These are phyloP conservation scores for Shiraia sp. DNA, from an alignment of 2,329 filamentous ascomycete genomes.

Conservation along the genomic window DNA sequence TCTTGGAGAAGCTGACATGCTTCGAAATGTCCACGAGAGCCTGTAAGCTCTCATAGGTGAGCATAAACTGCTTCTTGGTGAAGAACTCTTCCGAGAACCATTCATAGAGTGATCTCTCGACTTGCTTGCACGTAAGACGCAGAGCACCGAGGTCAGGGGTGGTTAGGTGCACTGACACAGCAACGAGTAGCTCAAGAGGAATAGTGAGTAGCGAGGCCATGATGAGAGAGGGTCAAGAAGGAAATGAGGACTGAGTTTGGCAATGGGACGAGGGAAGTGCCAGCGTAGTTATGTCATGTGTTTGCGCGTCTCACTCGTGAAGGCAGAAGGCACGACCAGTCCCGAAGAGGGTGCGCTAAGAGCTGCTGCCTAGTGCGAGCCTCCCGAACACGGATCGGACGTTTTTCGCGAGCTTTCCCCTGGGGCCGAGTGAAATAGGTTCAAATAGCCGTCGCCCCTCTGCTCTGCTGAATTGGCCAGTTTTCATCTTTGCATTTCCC, in stretches of 20 bases:
- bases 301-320: conserved; percentile 14
- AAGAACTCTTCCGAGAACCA: conserved; percentile 67
- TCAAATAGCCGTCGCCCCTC: conserved; percentile 15
- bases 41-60: conserved; percentile 60
- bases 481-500: neutral
- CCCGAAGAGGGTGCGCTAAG: conserved; percentile 5
- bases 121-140: conserved; percentile 58
- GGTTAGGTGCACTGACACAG: conserved; percentile 57
- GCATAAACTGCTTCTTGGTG: conserved; percentile 67
- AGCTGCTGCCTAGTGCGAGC: conserved; percentile 17
- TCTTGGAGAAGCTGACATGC: conserved; percentile 42
- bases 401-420: too few relatives aligned
- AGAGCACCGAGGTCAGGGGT: conserved; percentile 61
- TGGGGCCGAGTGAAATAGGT: too few relatives aligned
- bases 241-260: neutral
- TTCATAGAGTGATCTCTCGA: conserved; percentile 59
- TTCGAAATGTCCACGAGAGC: conserved; percentile 52
- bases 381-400: conserved; percentile 6
- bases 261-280: neutral
- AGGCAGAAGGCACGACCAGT: conserved; percentile 18
- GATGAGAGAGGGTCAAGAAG: neutral
- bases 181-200: conserved; percentile 61
- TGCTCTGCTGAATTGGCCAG: conserved; percentile 1
- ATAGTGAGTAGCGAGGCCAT: conserved; percentile 42
- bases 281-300: conserved; percentile 20